Percentiles rank a stretch among this genome's conserved stretches.
Evolutionary conservation across 192 early-diverging fungal genomes (phyloP).

Genomic region (Geranomyces variabilis): DNA sequence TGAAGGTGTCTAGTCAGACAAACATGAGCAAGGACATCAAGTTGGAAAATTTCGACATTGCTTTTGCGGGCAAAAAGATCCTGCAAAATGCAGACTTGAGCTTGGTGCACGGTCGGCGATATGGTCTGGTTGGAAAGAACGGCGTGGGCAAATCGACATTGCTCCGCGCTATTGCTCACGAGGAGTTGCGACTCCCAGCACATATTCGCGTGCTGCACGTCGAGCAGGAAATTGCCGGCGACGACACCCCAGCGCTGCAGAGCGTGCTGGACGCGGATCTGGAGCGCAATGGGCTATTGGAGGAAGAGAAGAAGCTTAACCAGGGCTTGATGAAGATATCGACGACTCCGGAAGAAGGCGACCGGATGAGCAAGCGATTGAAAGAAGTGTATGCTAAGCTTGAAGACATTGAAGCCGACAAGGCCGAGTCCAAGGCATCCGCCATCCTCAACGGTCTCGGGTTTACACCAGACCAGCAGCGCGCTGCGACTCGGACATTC

Average conservation of each 20-base stretch:
- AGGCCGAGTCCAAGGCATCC: constrained; percentile 81
- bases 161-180: constrained; percentile 77
- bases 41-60: constrained; percentile 96
- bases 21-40: constrained; percentile 94
- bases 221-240: constrained; percentile 96
- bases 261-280: constrained; percentile 93
- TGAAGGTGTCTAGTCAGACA: constrained; percentile 80
- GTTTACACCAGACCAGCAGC: constrained; percentile 69
- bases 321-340: constrained; percentile 51
- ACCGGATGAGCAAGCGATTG: constrained; percentile 51
- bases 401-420: constrained; percentile 95
- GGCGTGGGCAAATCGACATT: constrained; percentile 87
- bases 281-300: constrained; percentile 87
- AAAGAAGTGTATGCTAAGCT: constrained; percentile 85
- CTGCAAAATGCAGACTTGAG: constrained; percentile 82
- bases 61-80: constrained; percentile 88
- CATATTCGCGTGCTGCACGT: constrained; percentile 97
- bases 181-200: constrained; percentile 82
- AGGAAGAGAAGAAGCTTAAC: constrained; percentile 76
- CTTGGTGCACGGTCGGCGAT: constrained; percentile 86
- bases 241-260: constrained; percentile 80
- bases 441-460: constrained; percentile 69
- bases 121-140: constrained; percentile 95
- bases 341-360: constrained; percentile 53
- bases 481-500: constrained; percentile 66